Percentiles rank a stretch among this genome's conserved stretches.
Evolutionary conservation across 495 filamentous ascomycete genomes (phyloP).

Genomic region (Neurospora tetraspora): DNA sequence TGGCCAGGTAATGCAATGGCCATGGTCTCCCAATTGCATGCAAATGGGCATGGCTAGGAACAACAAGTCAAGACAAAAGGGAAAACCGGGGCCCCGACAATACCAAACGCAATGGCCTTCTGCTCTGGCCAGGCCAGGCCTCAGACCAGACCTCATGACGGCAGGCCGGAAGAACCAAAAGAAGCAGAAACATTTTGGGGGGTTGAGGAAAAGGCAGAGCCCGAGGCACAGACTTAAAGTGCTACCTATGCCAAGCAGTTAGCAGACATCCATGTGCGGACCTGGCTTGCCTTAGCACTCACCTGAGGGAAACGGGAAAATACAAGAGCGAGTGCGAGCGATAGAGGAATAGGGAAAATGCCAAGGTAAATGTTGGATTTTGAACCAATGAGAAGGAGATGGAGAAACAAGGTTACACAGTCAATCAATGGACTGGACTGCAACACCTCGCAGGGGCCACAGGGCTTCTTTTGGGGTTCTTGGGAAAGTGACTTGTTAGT

Average conservation of each 20-base stretch:
- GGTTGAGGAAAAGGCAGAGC: not conserved
- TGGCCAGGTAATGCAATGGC: slow-evolving; percentile 9
- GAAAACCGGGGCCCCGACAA: slow-evolving; percentile 40
- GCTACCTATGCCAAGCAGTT: not conserved
- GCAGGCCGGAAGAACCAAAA: slow-evolving; percentile 4
- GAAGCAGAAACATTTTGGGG: not conserved
- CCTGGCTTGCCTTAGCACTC: not conserved
- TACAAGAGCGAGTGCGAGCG: not conserved
- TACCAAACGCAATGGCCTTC: not conserved
- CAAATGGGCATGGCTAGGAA: slow-evolving; percentile 12
- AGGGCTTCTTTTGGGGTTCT: not conserved
- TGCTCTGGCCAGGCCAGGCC: too few relatives aligned
- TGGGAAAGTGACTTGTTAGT: not conserved
- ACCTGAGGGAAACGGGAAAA: not conserved
- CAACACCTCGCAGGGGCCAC: not conserved
- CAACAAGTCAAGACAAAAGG: slow-evolving; percentile 8
- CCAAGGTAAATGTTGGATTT: not conserved
- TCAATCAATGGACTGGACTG: not conserved
- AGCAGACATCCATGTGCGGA: not conserved
- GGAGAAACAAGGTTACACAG: not conserved
- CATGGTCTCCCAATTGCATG: not conserved
- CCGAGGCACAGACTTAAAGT: too few relatives aligned
- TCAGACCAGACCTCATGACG: not conserved
- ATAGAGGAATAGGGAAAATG: not conserved
- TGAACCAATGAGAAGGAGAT: not conserved